Base-by-base conservation (phyloP, 495 filamentous ascomycete species). In the Hyaloscypha variabilis region DNA sequence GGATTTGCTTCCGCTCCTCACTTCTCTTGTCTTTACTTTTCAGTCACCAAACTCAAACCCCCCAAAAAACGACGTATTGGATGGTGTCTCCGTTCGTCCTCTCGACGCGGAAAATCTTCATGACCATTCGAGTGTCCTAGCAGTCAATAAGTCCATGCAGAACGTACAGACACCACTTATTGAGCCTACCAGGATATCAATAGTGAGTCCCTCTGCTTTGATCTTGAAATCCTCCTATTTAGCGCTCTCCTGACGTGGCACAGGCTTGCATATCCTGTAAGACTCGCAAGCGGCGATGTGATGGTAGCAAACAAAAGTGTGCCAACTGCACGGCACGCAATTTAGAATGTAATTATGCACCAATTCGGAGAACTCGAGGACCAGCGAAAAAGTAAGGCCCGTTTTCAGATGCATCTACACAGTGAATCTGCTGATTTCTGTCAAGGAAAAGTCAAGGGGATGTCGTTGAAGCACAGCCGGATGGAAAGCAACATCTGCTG, bases 191-290 rank as follows among this genome's bases (percentile, higher is more conserved):
- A 57, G 30, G 25, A 29, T 57, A 14, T 57, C 31, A 6, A 57
- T 57, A n/a, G 54, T 57, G 54, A 28, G 54, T 4, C 54, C 26
- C 25, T 28, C 17, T 57, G 2, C 2, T 57, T 29, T 19, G 8
- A 28, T 55, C 24, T 29, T 25, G 8, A 42, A 42, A 14, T 14
- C 13, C 8, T 42, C 13, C 19, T 3, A 54, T 1, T 14, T 29
- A 57, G 26, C 1, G 1, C 39, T 19, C 39, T 3, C 24, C 54
- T 57, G 26, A 57, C 26, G 6, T 14, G 6, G 1, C 26, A n/a
- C 26, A 57, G 54, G 54, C 54, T 21, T 57, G 54, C 13, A 17
- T 57, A 5, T 26, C 25, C 25, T 59, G 57, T 17, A 59, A 46
- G 19, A 23, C 57, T 39, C 57, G 57, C 29, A 59, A 59, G 14